Evolutionary conservation across 768 basidiomycete species (phyloP), one percentile per base, ranked within the genome.

Genomic region (Tephrocybe sp.): DNA sequence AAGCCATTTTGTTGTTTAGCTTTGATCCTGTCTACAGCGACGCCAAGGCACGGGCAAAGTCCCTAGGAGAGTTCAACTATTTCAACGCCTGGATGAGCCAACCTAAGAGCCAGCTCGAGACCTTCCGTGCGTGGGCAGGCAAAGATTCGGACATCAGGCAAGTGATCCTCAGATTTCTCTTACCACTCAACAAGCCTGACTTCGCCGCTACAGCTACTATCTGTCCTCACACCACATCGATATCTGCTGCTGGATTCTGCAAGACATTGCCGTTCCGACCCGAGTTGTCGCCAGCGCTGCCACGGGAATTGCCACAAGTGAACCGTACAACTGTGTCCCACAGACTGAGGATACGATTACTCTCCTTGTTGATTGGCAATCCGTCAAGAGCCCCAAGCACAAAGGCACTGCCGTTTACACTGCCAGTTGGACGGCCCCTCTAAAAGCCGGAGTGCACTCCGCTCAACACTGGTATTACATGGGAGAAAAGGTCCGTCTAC

Each of bases 21-120:
- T 91, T 86, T 62, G 93, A 96, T 69, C 94, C 94, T 4, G 92
- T 87, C 11, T 96, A 97, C 74, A 88, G 88, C 61, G 93, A 97
- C 65, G 94, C 93, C 33, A 86, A 84, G 61, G 86, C 84, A 3
- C 84, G 87, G 46, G 88, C 88, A 24, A 79, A 77, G 23, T 70
- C 79, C 6, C 76, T 95, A 21, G 92, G 93, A 28, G 91, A 95
- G 68, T 93, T 94, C 73, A 96, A 94, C 72, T 96, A 93, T 71
- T 96, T 93, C 82, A 90, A 76, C 59, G 90, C 93, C 32, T 96
- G 94, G 92, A 97, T 97, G 94, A 93, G 90, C 63, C 94, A 96
- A 68, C 94, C 94, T 37, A 97, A 97, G 72, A 86, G 83, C 61
- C 94, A 97, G 69, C 79, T 97, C 23, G 90, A 93, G 69, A 96